Base-by-base conservation (phyloP, 2,329 filamentous ascomycete species). In the Aspergillus sp. region DNA sequence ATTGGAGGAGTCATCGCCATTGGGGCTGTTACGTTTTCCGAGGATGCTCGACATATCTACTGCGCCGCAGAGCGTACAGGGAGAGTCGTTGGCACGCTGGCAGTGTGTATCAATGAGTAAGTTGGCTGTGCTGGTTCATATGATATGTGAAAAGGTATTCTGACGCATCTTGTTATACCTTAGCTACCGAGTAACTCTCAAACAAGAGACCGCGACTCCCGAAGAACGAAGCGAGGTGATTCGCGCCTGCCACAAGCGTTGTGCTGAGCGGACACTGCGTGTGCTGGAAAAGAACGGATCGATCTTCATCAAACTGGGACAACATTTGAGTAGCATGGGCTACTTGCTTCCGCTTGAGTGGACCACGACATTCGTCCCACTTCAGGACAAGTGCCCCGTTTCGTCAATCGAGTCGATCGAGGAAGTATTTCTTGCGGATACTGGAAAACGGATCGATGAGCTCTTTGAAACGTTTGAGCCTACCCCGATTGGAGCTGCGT, bases 221-320 rank as follows among this genome's bases (percentile, higher is more conserved):
- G 82, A 85, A 52, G 85, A 91, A 72, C 85, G 86, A 70, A 79
- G 84, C n/a, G 80, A 76, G n/a, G 75, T 89, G 39, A 79, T 99
- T 52, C 89, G 86, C 65, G 87, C 87, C 62, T 98, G 95, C 71
- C 95, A 99, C 75, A 89, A 96, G 73, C 85, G 95, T 74, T 99
- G 95, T 77, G 95, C 95, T 31, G 84, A 91, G 68, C 86, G 95
- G 61, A 97, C 95, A 1, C 79, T 98, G 43, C 84, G 83, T 57
- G 93, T 96, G 2, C 79, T 98, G 63, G 95, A 99, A 81, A 91
- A 90, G 80, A 98, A 97, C 74, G 95, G 96, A 24, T 96, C 93
- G 27, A 96, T 99, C 62, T 99, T 98, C 68, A 98, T 99, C 73
- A 99, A 99, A 77, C 80, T 99, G 40, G 95, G 95, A 7, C 95